A percentile compares a stretch with the other conserved stretches of the same genome.
These are phyloP conservation scores for Trametes sp. DNA, from an alignment of 1,284 basidiomycete species.

Conservation along the genomic window DNA sequence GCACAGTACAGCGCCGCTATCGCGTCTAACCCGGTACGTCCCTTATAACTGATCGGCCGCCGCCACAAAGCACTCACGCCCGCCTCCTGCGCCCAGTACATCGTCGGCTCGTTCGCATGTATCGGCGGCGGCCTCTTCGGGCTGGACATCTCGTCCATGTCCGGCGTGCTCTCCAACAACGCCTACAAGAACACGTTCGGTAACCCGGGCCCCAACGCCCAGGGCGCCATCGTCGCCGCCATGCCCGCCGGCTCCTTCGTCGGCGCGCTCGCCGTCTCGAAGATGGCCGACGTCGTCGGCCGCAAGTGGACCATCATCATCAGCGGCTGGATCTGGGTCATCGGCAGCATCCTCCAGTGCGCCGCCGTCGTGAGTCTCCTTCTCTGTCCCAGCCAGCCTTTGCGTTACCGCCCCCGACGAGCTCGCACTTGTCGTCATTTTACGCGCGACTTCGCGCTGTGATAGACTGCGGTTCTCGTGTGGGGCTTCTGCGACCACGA, in stretches of 20 bases:
- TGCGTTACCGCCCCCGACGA: too few relatives aligned
- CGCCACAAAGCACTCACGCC: slow-evolving; percentile 3
- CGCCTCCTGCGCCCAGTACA: slow-evolving; percentile 46
- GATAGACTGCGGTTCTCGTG: slow-evolving; percentile 14
- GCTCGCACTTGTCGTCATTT: background rate
- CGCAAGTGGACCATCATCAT: slow-evolving; percentile 71
- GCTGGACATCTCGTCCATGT: slow-evolving; percentile 85
- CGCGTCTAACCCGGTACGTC: slow-evolving; percentile 47
- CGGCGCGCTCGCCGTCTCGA: slow-evolving; percentile 66
- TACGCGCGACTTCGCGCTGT: background rate
- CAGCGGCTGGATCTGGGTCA: slow-evolving; percentile 73
- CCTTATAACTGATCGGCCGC: background rate
- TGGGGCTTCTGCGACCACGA: background rate
- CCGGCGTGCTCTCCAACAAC: slow-evolving; percentile 73
- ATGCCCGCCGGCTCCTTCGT: slow-evolving; percentile 79
- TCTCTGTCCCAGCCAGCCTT: too few relatives aligned
- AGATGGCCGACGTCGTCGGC: slow-evolving; percentile 70
- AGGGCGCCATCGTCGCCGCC: slow-evolving; percentile 80
- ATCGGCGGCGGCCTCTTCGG: slow-evolving; percentile 83
- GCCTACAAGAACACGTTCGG: slow-evolving; percentile 61
- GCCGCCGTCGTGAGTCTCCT: slow-evolving; percentile 57
- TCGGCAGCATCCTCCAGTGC: slow-evolving; percentile 74
- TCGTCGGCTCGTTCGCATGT: slow-evolving; percentile 81
- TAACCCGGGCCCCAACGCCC: slow-evolving; percentile 57
- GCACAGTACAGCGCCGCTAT: slow-evolving; percentile 47